Percentiles rank a stretch among this genome's conserved stretches.
phyloP scores from a whole-genome alignment of 1,139 yeast genomes.

The Suhomyces bribrorum region DNA sequence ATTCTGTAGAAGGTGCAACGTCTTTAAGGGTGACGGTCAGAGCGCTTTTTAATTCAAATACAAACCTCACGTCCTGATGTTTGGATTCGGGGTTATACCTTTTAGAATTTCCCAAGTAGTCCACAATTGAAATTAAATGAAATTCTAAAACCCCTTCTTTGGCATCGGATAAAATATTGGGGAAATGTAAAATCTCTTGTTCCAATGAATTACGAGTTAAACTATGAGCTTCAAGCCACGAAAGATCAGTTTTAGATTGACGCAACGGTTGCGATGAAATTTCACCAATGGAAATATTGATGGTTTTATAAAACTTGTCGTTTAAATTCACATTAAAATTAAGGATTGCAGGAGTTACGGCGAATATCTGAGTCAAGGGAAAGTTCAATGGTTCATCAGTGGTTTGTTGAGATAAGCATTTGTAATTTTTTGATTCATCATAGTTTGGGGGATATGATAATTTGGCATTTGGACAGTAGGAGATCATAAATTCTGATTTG shows the following conservation, averaged over 20 bases:
- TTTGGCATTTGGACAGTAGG: slow-evolving; percentile 75
- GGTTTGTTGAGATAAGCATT: slow-evolving; percentile 52
- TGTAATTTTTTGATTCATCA: slow-evolving; percentile 34
- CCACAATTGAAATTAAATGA: slow-evolving; percentile 65
- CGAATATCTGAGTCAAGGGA: slow-evolving; percentile 56
- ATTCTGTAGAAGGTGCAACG: slow-evolving; percentile 41
- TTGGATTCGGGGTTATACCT: slow-evolving; percentile 52
- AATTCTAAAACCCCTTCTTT: slow-evolving; percentile 64
- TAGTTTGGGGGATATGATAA: slow-evolving; percentile 39
- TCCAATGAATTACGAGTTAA: slow-evolving; percentile 38
- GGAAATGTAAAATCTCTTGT: slow-evolving; percentile 33
- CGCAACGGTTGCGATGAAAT: slow-evolving; percentile 1
- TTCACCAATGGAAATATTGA: slow-evolving; percentile 27
- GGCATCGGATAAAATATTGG: slow-evolving; percentile 25
- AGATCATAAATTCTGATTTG: slow-evolving; percentile 64
- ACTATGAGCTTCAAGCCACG: slow-evolving; percentile 27
- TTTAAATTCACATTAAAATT: slow-evolving; percentile 59
- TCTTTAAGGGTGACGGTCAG: slow-evolving; percentile 50
- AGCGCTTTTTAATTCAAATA: slow-evolving; percentile 63
- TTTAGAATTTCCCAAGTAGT: slow-evolving; percentile 71
- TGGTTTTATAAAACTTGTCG: slow-evolving; percentile 36
- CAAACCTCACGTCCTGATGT: slow-evolving; percentile 50
- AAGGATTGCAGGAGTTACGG: slow-evolving; percentile 75
- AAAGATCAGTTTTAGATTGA: slow-evolving; percentile 16
- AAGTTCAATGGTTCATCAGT: slow-evolving; percentile 51